Evolutionary conservation across 2,329 filamentous ascomycete genomes (phyloP), one percentile per base, ranked within the genome.

Genomic region (Myriangium duriaei): DNA sequence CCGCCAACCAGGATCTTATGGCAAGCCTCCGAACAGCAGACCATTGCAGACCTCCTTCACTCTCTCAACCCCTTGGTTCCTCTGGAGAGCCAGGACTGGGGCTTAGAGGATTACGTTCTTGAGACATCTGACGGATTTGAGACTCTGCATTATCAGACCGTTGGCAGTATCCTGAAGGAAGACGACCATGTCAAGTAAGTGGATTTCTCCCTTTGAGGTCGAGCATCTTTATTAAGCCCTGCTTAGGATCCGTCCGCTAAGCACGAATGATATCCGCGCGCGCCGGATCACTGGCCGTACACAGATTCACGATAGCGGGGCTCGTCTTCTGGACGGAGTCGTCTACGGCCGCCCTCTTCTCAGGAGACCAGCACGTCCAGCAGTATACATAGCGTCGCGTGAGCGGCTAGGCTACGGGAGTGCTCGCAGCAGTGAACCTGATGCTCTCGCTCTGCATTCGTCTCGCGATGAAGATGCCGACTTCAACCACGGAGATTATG

Each of bases 81-180:
- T 0, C 72, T 96, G 0, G 86, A 94, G 61, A 76, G 78, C 40
- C 69, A 69, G 29, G 68, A 85, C 42, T 94, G 85, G 84, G 85
- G 84, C 0, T 62, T 94, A 3, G 87, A 95, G 51, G 84, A 95
- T 55, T 96, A 96, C 57, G 73, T 73, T 6, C 83, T 94, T 18
- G 82, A 92, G 58, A 68, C 94, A 3, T 64, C 60, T 12, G 76
- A 72, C 32, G 36, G 36, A 4, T 95, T 83, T 47, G 88, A 96
- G 60, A 91, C 84, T 50, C 61, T 95, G 40, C 88, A 95, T 61
- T 96, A 84, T 51, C 79, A 84, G 54, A 67, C 72, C 13, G 70
- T 93, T 4, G 65, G 68, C 11, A 69, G 71, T 31, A 65, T 91
- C 7, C 64, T 94, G 41, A 80, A 82, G 48, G 79, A 88, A 36